Evolutionary conservation across 345 rosid genomes (phyloP), one percentile per base, ranked within the genome.

Genomic region (Sisymbrium irio): DNA sequence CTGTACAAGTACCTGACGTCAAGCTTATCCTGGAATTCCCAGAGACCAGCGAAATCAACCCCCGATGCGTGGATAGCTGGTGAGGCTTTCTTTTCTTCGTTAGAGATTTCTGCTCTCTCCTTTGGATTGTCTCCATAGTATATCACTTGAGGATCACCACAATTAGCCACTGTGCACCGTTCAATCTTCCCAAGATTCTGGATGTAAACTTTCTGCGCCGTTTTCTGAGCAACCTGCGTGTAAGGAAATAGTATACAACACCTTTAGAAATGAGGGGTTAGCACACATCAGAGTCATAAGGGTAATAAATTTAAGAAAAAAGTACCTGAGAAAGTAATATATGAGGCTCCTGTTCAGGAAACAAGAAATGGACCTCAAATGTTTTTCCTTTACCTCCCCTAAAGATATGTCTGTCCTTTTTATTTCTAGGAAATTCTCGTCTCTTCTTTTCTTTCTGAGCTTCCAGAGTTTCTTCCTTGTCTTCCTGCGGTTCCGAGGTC

Each of bases 241-340:
- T 27, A 3, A 11, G 12, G 41, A 33, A 39, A 19, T 4, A 9
- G 3, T 42, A 32, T 62, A 33, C 25, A 46, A 8, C 7, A 25
- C 19, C 42, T 35, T 49, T 2, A 30, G n/a, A 27, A 27, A 15
- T 7, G 39, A 64, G 64, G 20, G 27, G 9, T 57, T 28, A 58
- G 67, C 67, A 63, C 45, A 9, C 8, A 46, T 58, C 19, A 57
- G 46, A 67, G 62, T 32, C 28, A 28, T 65, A 65, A 66, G 14
- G 25, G 15, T 1, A 42, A n/a, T 14, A 67, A 49, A 47, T 67
- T 67, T 0, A 59, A 32, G 17, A 53, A 63, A 51, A 64, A 51
- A 58, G 41, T 86, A 95, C 98, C 99, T 95, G 94, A 12, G 93
- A 86, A 67, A 92, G 89, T 47, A 95, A 83, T 49, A 90, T 78